Percentiles rank a stretch among this genome's conserved stretches.
These are phyloP conservation scores for Metschnikowia colocasiae DNA, from an alignment of 805 yeast genomes.

Conservation along the genomic window DNA sequence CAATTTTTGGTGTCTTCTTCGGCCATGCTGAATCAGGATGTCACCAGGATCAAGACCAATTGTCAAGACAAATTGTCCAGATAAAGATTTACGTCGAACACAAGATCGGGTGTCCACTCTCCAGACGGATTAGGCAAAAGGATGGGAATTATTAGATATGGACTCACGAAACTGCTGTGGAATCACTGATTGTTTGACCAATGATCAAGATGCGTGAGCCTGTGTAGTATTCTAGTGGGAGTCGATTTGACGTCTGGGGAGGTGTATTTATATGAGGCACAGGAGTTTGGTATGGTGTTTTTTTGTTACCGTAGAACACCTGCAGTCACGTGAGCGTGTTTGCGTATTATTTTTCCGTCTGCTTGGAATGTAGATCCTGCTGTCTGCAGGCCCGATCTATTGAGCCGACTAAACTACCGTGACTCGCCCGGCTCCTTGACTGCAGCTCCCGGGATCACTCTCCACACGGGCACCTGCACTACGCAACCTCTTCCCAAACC, in stretches of 20 bases:
- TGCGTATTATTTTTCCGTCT: slow-evolving; percentile 4
- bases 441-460: no score
- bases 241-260: not conserved
- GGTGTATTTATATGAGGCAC: not conserved
- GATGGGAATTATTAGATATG: no score
- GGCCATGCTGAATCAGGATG: not conserved
- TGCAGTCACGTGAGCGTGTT: slow-evolving; percentile 4
- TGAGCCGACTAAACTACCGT: no score
- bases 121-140: no score
- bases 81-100: no score
- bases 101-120: no score
- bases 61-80: no score
- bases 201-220: not conserved
- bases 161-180: no score
- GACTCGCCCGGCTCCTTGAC: no score
- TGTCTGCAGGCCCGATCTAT: not conserved
- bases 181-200: not conserved
- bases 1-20: slow-evolving; percentile 42
- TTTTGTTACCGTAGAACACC: slow-evolving; percentile 2
- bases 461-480: no score
- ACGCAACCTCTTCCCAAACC: no score
- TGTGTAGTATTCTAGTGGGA: not conserved
- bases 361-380: not conserved
- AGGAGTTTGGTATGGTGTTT: not conserved
- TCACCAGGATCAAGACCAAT: no score